These are phyloP conservation scores for Fusarium buxicola DNA, from an alignment of 2,329 filamentous ascomycete species.

Conservation along the genomic window DNA sequence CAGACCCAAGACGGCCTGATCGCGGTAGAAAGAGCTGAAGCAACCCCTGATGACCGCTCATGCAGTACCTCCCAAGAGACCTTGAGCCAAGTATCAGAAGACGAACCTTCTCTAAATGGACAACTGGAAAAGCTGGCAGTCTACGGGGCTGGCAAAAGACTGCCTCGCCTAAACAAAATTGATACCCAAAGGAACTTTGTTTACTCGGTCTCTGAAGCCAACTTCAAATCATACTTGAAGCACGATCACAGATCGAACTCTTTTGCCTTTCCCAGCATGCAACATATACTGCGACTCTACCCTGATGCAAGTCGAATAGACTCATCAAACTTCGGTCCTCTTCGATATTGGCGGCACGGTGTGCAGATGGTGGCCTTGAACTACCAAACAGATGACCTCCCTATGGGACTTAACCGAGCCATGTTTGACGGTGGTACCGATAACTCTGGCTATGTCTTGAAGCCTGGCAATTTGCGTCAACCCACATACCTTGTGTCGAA, in stretches of 20 bases:
- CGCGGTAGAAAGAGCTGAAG: neutral
- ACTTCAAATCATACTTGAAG: constrained; percentile 1
- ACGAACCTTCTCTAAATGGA: neutral
- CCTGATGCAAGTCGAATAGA: constrained; percentile 28
- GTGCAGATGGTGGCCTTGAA: constrained; percentile 32
- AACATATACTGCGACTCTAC: constrained; percentile 22
- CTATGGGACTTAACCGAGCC: constrained; percentile 14
- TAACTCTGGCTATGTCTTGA: constrained; percentile 13
- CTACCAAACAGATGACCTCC: constrained; percentile 17
- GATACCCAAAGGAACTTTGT: constrained; percentile 15
- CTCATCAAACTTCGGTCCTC: constrained; percentile 25
- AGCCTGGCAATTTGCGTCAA: neutral
- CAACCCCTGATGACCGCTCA: neutral
- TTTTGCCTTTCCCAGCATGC: neutral
- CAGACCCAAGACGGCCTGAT: neutral
- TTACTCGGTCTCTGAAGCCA: constrained; percentile 21
- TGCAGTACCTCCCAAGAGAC: neutral
- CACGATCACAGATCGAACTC: neutral
- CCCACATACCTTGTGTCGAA: neutral
- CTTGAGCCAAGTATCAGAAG: neutral
- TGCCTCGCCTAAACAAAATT: neutral
- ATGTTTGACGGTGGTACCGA: constrained; percentile 15
- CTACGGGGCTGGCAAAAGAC: constrained; percentile 20
- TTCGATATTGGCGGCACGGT: constrained; percentile 19
- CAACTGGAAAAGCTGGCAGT: constrained; percentile 20